Conservation (phyloP, 208 protist genomes). For the Strigomonas culicis region DNA sequence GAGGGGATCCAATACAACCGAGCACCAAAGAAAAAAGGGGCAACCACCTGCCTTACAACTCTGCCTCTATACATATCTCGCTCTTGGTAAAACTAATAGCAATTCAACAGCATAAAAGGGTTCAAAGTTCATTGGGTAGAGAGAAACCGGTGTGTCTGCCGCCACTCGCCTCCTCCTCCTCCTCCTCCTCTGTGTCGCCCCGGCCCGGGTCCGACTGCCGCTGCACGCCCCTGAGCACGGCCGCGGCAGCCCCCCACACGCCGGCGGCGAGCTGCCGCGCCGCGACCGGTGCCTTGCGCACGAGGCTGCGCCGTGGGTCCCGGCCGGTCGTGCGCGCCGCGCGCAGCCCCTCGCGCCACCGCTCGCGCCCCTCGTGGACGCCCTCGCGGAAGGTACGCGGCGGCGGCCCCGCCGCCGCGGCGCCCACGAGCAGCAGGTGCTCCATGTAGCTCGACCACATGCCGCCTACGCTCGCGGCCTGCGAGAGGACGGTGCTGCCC, state of each 20-base stretch:
- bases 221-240: conserved; percentile 30
- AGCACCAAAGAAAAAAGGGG: too few relatives aligned
- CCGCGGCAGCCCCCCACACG: conserved; percentile 28
- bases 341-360: conserved; percentile 22
- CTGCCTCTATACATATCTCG: too few relatives aligned
- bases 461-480: conserved; percentile 23
- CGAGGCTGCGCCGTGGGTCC: conserved; percentile 19
- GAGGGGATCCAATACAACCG: too few relatives aligned
- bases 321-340: conserved; percentile 26
- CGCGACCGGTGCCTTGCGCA: conserved; percentile 27
- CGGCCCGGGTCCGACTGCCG: not conserved
- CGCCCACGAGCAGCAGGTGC: conserved; percentile 22
- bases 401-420: conserved; percentile 10
- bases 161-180: not conserved
- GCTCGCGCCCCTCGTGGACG: conserved; percentile 22
- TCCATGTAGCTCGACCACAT: conserved; percentile 25
- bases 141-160: too few relatives aligned
- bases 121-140: too few relatives aligned
- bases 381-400: conserved; percentile 16
- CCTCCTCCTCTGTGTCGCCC: not conserved
- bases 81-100: too few relatives aligned
- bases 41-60: too few relatives aligned
- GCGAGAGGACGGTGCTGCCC: conserved; percentile 27
- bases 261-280: conserved; percentile 33
- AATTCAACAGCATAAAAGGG: too few relatives aligned